phyloP scores from a whole-genome alignment of 108 stramenopile species.

The Skeletonema potamos region DNA sequence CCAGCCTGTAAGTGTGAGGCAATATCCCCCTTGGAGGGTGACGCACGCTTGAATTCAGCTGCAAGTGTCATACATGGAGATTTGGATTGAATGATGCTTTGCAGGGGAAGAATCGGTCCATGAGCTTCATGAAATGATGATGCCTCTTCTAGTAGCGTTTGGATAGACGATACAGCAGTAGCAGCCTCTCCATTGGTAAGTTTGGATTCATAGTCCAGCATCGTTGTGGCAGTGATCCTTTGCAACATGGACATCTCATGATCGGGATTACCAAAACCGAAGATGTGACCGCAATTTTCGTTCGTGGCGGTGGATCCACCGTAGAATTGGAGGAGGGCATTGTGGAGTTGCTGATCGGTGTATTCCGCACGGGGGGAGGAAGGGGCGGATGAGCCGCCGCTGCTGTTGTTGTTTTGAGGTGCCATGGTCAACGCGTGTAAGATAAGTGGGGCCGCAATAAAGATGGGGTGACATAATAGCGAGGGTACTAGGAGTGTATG shows the following conservation, averaged over 20 bases:
- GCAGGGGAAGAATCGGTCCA: constrained; percentile 68
- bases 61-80: constrained; percentile 88
- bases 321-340: constrained; percentile 55
- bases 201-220: constrained; percentile 64
- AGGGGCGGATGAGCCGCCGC: not conserved
- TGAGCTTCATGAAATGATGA: constrained; percentile 49
- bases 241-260: constrained; percentile 83
- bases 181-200: not conserved
- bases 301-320: constrained; percentile 16
- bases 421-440: not conserved
- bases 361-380: constrained; percentile 25
- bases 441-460: not conserved
- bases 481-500: no score
- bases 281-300: constrained; percentile 57
- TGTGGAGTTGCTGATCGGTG: constrained; percentile 51
- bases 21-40: constrained; percentile 95
- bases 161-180: constrained; percentile 28
- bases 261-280: constrained; percentile 56
- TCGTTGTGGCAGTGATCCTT: constrained; percentile 72
- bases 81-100: constrained; percentile 54
- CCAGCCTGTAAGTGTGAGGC: constrained; percentile 61
- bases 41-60: constrained; percentile 98
- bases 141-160: constrained; percentile 42
- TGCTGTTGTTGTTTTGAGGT: not conserved
- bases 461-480: no score